phyloP scores from a whole-genome alignment of 2,329 filamentous ascomycete genomes.

The Diplodia scrobiculata region DNA sequence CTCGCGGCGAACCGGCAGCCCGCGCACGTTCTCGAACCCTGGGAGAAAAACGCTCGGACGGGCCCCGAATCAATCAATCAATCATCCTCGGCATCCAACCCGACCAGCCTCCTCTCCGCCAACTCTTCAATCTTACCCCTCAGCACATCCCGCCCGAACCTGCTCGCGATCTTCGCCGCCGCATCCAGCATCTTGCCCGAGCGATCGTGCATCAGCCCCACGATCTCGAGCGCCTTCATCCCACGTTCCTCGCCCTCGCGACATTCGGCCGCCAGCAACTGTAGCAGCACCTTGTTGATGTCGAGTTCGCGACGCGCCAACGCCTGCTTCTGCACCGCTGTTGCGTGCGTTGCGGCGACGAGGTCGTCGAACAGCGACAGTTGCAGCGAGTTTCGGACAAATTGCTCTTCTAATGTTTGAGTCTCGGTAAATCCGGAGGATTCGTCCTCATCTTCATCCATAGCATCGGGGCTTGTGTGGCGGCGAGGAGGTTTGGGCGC shows the following conservation, averaged over 20 bases:
- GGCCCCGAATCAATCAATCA: not conserved
- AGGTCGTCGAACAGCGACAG: conserved; percentile 75
- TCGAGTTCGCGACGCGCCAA: conserved; percentile 76
- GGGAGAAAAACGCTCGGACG: not conserved
- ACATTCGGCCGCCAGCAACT: conserved; percentile 87
- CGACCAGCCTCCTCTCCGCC: conserved; percentile 69
- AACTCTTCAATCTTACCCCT: conserved; percentile 88
- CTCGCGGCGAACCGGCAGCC: not conserved
- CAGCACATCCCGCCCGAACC: conserved; percentile 78
- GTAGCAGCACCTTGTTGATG: conserved; percentile 85
- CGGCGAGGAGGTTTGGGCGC: conserved; percentile 48
- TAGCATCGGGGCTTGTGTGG: conserved; percentile 39
- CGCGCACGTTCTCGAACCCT: not conserved
- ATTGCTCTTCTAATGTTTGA: conserved; percentile 74
- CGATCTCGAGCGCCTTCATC: conserved; percentile 92
- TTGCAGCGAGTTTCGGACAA: conserved; percentile 72
- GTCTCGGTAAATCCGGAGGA: conserved; percentile 50
- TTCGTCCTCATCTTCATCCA: conserved; percentile 38
- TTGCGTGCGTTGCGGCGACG: conserved; percentile 66
- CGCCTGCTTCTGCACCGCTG: conserved; percentile 64
- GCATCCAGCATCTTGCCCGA: conserved; percentile 89
- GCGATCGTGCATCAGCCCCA: conserved; percentile 78
- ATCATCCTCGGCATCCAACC: conserved; percentile 56
- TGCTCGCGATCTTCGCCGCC: conserved; percentile 81
- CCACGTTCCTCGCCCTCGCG: conserved; percentile 88